phyloP scores from a whole-genome alignment of 306 rosid species.

The Glycyrrhiza uralensis region DNA sequence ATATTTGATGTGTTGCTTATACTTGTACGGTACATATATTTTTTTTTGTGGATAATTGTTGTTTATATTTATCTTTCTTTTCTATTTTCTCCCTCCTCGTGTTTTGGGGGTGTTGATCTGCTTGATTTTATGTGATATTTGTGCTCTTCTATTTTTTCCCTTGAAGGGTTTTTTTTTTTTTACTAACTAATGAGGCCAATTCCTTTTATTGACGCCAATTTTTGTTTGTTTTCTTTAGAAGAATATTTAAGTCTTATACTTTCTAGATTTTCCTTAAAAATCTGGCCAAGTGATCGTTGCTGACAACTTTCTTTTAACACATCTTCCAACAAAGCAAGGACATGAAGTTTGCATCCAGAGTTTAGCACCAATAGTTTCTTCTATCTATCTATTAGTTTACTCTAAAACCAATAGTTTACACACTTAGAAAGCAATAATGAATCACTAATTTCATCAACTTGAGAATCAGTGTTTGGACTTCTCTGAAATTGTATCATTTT shows the following conservation, averaged over 20 bases:
- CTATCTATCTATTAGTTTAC: neutral
- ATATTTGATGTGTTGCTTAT: conserved; percentile 1
- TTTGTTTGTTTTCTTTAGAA: neutral
- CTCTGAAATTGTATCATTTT: neutral
- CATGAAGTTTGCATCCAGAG: neutral
- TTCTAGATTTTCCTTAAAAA: neutral
- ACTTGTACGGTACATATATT: neutral
- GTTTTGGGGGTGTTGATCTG: neutral
- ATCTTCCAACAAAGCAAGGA: conserved; percentile 24
- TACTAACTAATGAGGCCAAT: neutral
- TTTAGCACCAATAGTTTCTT: neutral
- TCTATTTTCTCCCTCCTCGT: neutral
- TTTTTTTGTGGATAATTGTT: neutral
- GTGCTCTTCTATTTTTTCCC: neutral
- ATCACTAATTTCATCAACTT: neutral
- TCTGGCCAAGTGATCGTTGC: neutral
- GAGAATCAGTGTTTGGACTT: neutral
- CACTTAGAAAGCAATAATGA: neutral
- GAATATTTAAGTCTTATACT: no score
- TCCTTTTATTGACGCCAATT: neutral
- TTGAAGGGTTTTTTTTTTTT: neutral
- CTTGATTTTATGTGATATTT: neutral
- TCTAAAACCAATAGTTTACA: neutral
- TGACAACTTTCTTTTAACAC: conserved; percentile 25
- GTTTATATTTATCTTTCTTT: neutral